Percentiles rank a stretch among this genome's conserved stretches.
Evolutionary conservation across 495 filamentous ascomycete species (phyloP).

Genomic region (Parathielavia appendiculata): DNA sequence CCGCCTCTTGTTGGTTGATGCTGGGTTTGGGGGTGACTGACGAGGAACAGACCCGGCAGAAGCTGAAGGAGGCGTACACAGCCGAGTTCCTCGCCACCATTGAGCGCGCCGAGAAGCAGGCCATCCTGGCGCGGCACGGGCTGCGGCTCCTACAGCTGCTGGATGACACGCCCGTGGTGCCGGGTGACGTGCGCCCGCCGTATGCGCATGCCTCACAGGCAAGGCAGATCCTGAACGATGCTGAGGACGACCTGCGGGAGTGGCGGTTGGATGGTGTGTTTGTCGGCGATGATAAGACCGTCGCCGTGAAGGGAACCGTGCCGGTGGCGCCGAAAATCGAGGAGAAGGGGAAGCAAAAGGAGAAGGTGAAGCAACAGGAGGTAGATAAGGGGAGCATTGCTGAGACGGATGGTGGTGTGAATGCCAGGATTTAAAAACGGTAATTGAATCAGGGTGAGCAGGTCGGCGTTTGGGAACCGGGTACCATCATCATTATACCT

Average conservation of each 20-base stretch:
- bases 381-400: constrained; percentile 6
- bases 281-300: constrained; percentile 8
- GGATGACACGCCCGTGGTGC: constrained; percentile 87
- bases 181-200: constrained; percentile 65
- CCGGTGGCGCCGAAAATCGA: background rate
- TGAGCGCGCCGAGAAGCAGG: constrained; percentile 94
- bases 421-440: background rate
- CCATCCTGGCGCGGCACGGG: constrained; percentile 83
- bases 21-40: constrained; percentile 13
- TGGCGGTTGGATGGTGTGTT: constrained; percentile 52
- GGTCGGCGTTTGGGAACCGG: background rate
- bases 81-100: constrained; percentile 80
- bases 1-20: background rate
- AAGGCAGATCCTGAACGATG: constrained; percentile 82
- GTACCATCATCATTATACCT: constrained; percentile 17
- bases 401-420: background rate
- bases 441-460: background rate
- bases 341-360: constrained; percentile 9
- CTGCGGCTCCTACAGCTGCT: constrained; percentile 77
- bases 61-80: constrained; percentile 89
- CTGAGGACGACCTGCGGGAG: constrained; percentile 75
- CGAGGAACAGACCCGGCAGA: constrained; percentile 67
- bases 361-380: constrained; percentile 4
- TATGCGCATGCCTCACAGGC: constrained; percentile 63
- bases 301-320: background rate